Evolutionary conservation across 2,329 filamentous ascomycete species (phyloP), one percentile per base, ranked within the genome.

Genomic region (Beauveria rudraprayagi): DNA sequence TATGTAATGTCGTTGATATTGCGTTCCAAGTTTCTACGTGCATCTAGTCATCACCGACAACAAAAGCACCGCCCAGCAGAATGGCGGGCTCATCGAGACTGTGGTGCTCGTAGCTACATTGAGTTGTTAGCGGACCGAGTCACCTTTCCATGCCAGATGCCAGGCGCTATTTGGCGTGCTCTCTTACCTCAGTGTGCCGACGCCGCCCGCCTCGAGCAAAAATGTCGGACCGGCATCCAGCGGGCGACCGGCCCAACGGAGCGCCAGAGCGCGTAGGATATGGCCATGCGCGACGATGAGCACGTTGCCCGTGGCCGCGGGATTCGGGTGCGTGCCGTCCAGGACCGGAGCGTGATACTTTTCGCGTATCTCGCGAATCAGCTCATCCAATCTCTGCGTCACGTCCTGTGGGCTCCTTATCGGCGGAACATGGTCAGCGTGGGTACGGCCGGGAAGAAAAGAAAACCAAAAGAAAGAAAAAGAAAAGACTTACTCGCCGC

Each of bases 211-310:
- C 72, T 97, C 92, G n/a, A 97, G 77, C 63, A 96, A 79, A 71
- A 97, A 85, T 6, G 86, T 83, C 44, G 91, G 89, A 8, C 89
- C 91, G 55, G 91, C 87, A 60, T 84, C 82, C 62, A 97, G 77
- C 14, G 83, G 79, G 76, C 89, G 89, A 0, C 85, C 84, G 0
- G 87, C 82, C 92, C 92, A 97, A 37, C 92, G 82, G 79, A 93
- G 90, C 7, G 92, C 92, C 72, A 97, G 91, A 0, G 91, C 90
- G 17, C 92, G 81, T 58, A 97, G 77, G 61, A 96, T 93, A 75
- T 96, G 92, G 0, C 92, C 92, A 71, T 97, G 92, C 24, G 91
- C 92, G 6, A 97, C 91, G 54, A 96, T 80, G 26, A 83, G 10
- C 70, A 78, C 64, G 70, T 77, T 75, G 8, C 73, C 75, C 24